These are phyloP conservation scores for Ascochyta koolunga DNA, from an alignment of 2,329 filamentous ascomycete genomes.

Conservation along the genomic window DNA sequence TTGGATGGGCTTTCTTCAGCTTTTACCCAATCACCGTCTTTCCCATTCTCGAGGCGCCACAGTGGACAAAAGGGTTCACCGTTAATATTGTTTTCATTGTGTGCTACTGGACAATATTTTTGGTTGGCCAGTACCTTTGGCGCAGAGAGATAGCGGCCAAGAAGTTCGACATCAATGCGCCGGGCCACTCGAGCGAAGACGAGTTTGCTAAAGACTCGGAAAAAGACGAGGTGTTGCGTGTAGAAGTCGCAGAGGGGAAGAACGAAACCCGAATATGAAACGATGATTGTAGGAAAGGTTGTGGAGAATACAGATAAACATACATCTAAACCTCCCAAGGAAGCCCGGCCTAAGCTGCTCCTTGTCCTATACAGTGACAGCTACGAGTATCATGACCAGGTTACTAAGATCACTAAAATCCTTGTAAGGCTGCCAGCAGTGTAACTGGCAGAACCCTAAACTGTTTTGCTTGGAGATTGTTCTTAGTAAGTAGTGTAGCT, in stretches of 20 bases:
- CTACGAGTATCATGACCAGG: too few species aligned
- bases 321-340: too few species aligned
- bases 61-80: constrained; percentile 37
- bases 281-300: neutral
- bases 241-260: constrained; percentile 14
- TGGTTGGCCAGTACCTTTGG: constrained; percentile 42
- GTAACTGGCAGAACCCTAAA: too few species aligned
- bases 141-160: constrained; percentile 17
- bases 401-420: too few species aligned
- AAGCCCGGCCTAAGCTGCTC: too few species aligned
- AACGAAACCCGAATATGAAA: constrained; percentile 14
- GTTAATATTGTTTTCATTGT: constrained; percentile 33
- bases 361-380: too few species aligned
- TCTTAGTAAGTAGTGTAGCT: too few species aligned
- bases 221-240: constrained; percentile 10
- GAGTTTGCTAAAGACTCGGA: constrained; percentile 3
- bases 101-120: constrained; percentile 40
- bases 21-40: constrained; percentile 40
- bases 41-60: constrained; percentile 36
- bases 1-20: constrained; percentile 37
- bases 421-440: too few species aligned
- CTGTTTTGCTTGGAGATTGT: too few species aligned
- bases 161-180: constrained; percentile 9
- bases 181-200: constrained; percentile 10
- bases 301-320: neutral